phyloP scores from a whole-genome alignment of 2,329 filamentous ascomycete species.

The Alternaria sp. region DNA sequence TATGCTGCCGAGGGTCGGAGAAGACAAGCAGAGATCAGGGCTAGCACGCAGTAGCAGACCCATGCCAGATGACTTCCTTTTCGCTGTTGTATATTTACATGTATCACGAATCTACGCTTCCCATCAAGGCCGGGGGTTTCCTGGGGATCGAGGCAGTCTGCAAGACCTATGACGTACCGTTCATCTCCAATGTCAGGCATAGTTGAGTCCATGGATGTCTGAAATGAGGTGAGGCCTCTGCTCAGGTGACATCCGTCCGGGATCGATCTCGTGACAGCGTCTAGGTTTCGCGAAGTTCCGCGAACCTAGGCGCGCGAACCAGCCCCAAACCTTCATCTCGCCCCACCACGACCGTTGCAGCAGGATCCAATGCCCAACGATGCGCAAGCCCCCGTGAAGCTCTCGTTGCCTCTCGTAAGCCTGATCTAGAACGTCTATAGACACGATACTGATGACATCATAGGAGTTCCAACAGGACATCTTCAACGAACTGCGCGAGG shows the following conservation, averaged over 20 bases:
- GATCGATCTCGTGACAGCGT: slow-evolving; percentile 34
- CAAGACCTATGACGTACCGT: background rate
- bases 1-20: slow-evolving; percentile 41
- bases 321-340: slow-evolving; percentile 20
- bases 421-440: background rate
- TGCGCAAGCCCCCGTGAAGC: slow-evolving; percentile 69
- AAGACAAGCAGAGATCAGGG: slow-evolving; percentile 43
- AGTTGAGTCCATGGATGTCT: background rate
- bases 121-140: background rate
- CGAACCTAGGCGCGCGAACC: slow-evolving; percentile 21
- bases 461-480: slow-evolving; percentile 91
- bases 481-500: slow-evolving; percentile 72
- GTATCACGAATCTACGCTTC: slow-evolving; percentile 27
- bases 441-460: slow-evolving; percentile 35
- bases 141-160: background rate
- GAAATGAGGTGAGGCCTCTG: background rate
- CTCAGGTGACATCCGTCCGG: background rate
- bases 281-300: slow-evolving; percentile 13
- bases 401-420: slow-evolving; percentile 75
- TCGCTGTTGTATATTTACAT: slow-evolving; percentile 22
- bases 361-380: slow-evolving; percentile 47
- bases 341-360: slow-evolving; percentile 21
- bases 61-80: slow-evolving; percentile 1
- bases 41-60: slow-evolving; percentile 32
- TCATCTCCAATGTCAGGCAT: background rate